Conservation (phyloP, 2,329 filamentous ascomycete genomes). For the Penicillium sp. region DNA sequence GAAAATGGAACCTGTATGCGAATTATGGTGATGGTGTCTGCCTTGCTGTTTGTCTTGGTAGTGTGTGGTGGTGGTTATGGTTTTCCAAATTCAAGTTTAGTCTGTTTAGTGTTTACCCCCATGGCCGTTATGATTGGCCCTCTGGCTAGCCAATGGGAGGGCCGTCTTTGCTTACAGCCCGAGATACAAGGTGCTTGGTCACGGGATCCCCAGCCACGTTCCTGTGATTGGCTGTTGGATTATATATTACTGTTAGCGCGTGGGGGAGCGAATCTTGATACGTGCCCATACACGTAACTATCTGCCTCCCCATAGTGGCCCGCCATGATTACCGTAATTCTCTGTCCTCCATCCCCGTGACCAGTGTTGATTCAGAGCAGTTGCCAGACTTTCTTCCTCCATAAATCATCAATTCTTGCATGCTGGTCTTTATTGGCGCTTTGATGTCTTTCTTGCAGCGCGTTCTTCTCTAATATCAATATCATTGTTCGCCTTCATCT, state of each 20-base stretch:
- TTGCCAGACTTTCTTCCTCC: background rate
- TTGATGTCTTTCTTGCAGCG: background rate
- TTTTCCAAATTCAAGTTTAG: too few species aligned
- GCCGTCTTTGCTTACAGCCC: background rate
- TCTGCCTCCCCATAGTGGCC: background rate
- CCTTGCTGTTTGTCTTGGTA: too few species aligned
- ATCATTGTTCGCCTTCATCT: background rate
- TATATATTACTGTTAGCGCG: background rate
- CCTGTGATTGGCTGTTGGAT: background rate
- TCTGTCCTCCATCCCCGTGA: background rate
- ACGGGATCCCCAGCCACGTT: background rate
- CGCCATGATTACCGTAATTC: background rate
- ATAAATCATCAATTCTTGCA: background rate
- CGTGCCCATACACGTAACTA: background rate
- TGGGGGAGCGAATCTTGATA: background rate
- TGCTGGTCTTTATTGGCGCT: background rate
- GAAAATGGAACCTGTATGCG: slow-evolving; percentile 62
- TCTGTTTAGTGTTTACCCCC: too few species aligned
- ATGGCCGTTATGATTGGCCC: background rate
- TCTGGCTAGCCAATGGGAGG: background rate
- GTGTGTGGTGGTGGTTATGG: too few species aligned
- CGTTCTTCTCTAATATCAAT: background rate
- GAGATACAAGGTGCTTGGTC: background rate
- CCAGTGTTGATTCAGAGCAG: background rate
- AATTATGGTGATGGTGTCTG: slow-evolving; percentile 57